Evolutionary conservation across 805 yeast genomes (phyloP).

Genomic region (Suhomyces emberorum): DNA sequence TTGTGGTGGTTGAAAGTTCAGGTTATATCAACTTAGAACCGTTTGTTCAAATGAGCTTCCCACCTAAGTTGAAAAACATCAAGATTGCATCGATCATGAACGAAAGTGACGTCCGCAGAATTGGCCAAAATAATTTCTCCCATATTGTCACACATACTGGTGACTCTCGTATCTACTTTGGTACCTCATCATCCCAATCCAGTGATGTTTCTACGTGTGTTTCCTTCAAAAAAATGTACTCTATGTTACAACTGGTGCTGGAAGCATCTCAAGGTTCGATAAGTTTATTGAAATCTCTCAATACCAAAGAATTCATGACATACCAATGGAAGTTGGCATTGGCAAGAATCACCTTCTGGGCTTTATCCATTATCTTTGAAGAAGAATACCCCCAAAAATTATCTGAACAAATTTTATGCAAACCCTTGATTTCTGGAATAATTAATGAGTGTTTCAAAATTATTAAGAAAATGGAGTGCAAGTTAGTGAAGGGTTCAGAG

Average conservation of each 20-base stretch:
- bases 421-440: slow-evolving; percentile 80
- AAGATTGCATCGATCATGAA: slow-evolving; percentile 55
- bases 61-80: slow-evolving; percentile 26
- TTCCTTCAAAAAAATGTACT: slow-evolving; percentile 22
- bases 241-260: slow-evolving; percentile 32
- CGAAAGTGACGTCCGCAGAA: slow-evolving; percentile 53
- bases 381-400: slow-evolving; percentile 59
- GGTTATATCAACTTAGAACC: slow-evolving; percentile 74
- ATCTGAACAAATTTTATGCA: slow-evolving; percentile 68
- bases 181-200: slow-evolving; percentile 16
- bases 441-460: slow-evolving; percentile 71
- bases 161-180: slow-evolving; percentile 46
- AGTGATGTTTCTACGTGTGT: slow-evolving; percentile 7
- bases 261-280: slow-evolving; percentile 35
- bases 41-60: slow-evolving; percentile 49
- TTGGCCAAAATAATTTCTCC: slow-evolving; percentile 22
- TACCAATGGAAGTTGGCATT: slow-evolving; percentile 86
- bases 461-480: slow-evolving; percentile 73
- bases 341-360: slow-evolving; percentile 74
- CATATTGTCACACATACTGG: slow-evolving; percentile 32
- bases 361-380: slow-evolving; percentile 72
- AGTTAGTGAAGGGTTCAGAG: slow-evolving; percentile 65
- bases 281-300: slow-evolving; percentile 48
- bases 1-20: slow-evolving; percentile 63
- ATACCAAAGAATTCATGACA: slow-evolving; percentile 56